These are phyloP conservation scores for Aegilops sharonensis DNA, from an alignment of 176 grass and related monocot genomes.

Conservation along the genomic window DNA sequence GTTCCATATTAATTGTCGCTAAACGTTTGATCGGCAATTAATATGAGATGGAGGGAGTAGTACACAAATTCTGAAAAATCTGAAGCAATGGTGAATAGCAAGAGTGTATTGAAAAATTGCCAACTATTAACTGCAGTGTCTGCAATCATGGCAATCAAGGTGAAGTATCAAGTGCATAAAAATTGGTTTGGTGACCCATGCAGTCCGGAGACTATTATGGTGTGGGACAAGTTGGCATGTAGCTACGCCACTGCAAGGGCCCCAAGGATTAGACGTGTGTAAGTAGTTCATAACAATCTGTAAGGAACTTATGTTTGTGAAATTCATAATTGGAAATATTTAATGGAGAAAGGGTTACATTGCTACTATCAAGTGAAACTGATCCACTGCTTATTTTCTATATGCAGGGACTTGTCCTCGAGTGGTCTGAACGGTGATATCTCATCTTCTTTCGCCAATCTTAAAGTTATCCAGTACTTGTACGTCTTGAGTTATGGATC, in stretches of 20 bases:
- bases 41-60: too few species aligned
- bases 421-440: too few species aligned
- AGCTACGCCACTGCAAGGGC: conserved; percentile 39
- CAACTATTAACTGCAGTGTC: conserved; percentile 29
- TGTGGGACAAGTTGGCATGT: conserved; percentile 57
- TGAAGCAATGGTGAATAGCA: too few species aligned
- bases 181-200: conserved; percentile 80
- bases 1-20: too few species aligned
- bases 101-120: neutral
- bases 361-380: too few species aligned
- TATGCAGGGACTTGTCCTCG: too few species aligned
- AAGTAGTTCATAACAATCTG: neutral
- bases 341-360: neutral
- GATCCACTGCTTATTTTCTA: too few species aligned
- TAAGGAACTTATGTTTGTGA: neutral
- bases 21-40: too few species aligned
- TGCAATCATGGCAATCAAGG: conserved; percentile 53
- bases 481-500: too few species aligned
- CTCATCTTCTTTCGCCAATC: too few species aligned
- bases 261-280: conserved; percentile 55
- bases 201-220: conserved; percentile 28
- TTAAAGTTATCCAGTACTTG: too few species aligned
- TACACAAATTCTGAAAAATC: too few species aligned
- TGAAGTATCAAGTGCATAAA: conserved; percentile 30
- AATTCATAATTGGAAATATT: neutral